phyloP scores from a whole-genome alignment of 106 monocot species.

The Dioscorea zingiberensis region DNA sequence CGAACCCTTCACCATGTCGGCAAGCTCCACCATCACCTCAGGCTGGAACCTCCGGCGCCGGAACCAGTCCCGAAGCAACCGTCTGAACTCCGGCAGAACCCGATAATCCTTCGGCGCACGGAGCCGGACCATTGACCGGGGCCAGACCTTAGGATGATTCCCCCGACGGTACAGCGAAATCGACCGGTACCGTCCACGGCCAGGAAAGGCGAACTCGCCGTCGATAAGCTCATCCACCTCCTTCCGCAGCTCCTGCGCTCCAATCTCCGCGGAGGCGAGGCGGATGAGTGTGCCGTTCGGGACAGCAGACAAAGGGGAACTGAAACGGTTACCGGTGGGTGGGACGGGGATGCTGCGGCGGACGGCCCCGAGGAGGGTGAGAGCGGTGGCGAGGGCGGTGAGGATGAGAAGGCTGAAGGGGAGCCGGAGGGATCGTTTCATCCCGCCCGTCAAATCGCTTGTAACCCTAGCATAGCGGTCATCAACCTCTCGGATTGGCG shows the following conservation, averaged over 20 bases:
- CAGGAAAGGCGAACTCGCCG: slow-evolving; percentile 16
- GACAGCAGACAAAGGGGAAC: neutral
- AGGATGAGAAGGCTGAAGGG: slow-evolving; percentile 36
- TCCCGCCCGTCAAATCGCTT: neutral
- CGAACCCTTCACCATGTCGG: slow-evolving; percentile 33
- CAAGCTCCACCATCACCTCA: slow-evolving; percentile 49
- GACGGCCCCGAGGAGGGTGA: slow-evolving; percentile 30
- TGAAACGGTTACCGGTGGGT: neutral
- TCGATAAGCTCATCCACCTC: slow-evolving; percentile 49
- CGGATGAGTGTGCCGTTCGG: slow-evolving; percentile 31
- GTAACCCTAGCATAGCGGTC: neutral
- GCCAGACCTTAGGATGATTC: neutral
- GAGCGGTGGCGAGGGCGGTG: slow-evolving; percentile 26
- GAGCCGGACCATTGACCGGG: neutral
- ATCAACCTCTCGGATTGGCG: neutral
- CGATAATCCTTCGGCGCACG: slow-evolving; percentile 7
- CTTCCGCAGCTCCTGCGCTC: slow-evolving; percentile 22
- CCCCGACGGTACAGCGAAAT: slow-evolving; percentile 16
- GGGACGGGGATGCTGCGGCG: neutral
- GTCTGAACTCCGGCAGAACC: slow-evolving; percentile 28
- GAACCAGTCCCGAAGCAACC: slow-evolving; percentile 36
- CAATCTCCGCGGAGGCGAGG: slow-evolving; percentile 30
- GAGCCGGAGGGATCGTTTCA: slow-evolving; percentile 6
- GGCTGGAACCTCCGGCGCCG: slow-evolving; percentile 35
- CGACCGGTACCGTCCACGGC: slow-evolving; percentile 3